Base-by-base conservation (phyloP, 1,284 basidiomycete genomes). In the Cryptococcus sp. region DNA sequence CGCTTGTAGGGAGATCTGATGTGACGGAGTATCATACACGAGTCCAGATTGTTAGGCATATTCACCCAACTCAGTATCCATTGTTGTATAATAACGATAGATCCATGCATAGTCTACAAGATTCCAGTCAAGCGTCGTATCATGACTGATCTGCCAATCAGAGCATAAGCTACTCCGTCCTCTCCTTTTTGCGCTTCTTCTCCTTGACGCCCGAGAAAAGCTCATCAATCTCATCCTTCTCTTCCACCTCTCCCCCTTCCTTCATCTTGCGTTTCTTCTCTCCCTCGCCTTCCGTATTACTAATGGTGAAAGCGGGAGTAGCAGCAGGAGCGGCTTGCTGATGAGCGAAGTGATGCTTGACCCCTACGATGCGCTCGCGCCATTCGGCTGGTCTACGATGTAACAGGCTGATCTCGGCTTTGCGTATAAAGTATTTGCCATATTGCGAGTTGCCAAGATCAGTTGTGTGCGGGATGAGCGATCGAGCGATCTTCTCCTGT, bases 401-500 rank as follows among this genome's bases (percentile, higher is more conserved):
- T 20, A 94, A 83, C 17, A 96, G 80, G 65, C 89, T 83, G 17
- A 97, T 75, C 63, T 90, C 88, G 52, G 96, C 80, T 69, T 86
- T 88, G 43, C 87, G 83, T 40, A 85, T 83, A 67, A 96, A 91
- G 80, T 86, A 95, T 72, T 89, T 91, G 40, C 92, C 93, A 67
- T 87, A 95, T 69, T 83, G 87, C 1, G 89, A 91, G 6, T 82
- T 86, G 1, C 86, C 84, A 20, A 97, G 83, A 19, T 80, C 80
- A 25, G 85, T 83, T 62, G 92, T 88, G 55, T 89, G 83, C 0
- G 83, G 79, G 25, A 91, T 79, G 11, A 95, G 79, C 13, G 88
- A 88, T 16, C 85, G 84, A 1, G 89, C 92, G 51, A 97, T 91
- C 77, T 93, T 94, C 79, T 95, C 92, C 89, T 92, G 65, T n/a